Evolutionary conservation across 495 filamentous ascomycete genomes (phyloP), one percentile per base, ranked within the genome.

Genomic region (Penicillium coffeae): DNA sequence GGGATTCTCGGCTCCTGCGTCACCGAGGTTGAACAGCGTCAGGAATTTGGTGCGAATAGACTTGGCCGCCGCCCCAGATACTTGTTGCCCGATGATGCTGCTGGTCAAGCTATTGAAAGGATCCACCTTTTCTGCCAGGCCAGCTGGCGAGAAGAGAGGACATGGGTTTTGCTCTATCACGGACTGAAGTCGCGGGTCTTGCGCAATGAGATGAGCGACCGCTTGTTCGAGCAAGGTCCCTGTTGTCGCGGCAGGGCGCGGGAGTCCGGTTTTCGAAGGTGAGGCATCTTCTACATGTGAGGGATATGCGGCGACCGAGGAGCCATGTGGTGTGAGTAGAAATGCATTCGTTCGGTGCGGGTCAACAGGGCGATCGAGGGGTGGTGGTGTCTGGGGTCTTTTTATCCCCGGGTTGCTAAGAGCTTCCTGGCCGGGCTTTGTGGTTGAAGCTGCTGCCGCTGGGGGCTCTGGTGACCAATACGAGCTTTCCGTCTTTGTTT

Each of bases 81-180:
- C 92, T 65, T 98, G 93, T 65, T 98, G 93, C 37, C 88, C 88
- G 49, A 97, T 95, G 55, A 98, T 96, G 38, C 89, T 85, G 63
- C 82, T 87, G 19, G 78, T 77, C 34, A 98, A 77, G 45, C 83
- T 84, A 43, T 82, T 83, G 62, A 96, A 98, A 3, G 93, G 92
- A 64, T 97, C 87, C 51, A 95, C 78, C 52, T 81, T 70, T 68
- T 96, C 91, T 14, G 83, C 80, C 14, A 98, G 68, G 0, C 90
- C 91, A 42, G 86, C 84, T 2, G 89, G 80, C 6, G 87, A 87
- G 68, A 96, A 96, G 10, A 93, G 60, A 32, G 70, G 61, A 61
- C 93, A 98, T 41, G 74, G 83, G 59, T 97, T 77, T 52, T 78
- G 72, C 42, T 87, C 82, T 51, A 96, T 82, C 10, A 96, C 69